Conservation (phyloP, 306 rosid species). For the Castanea crenata region DNA sequence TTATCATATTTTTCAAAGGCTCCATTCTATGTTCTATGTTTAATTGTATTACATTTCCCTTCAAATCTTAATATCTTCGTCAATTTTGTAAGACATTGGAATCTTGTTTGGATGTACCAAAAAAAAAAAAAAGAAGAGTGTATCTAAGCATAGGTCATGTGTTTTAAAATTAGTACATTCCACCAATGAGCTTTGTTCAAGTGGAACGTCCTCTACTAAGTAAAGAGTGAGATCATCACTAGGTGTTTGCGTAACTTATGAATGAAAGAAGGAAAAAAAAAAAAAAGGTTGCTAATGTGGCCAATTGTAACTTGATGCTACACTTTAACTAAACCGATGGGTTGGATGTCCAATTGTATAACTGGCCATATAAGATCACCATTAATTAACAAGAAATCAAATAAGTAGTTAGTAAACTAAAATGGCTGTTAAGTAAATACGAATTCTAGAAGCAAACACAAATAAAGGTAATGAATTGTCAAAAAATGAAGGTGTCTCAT, state of each 20-base stretch:
- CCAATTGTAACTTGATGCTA: background rate
- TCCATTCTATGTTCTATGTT: conserved; percentile 21
- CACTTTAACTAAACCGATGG: no score
- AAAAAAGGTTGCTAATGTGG: background rate
- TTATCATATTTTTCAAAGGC: conserved; percentile 21
- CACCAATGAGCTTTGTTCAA: no score
- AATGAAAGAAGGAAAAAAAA: background rate
- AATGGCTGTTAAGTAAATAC: no score
- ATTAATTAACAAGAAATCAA: no score
- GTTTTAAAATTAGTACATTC: background rate
- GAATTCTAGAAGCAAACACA: no score
- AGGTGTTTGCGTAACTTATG: no score
- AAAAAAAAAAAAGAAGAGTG: background rate
- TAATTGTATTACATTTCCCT: conserved; percentile 12
- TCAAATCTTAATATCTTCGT: conserved; percentile 27
- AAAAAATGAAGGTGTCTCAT: background rate
- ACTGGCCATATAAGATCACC: no score
- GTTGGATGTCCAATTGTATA: no score
- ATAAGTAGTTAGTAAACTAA: background rate
- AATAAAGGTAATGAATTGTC: background rate
- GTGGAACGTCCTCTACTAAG: no score
- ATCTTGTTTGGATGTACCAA: conserved; percentile 13
- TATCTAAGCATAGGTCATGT: background rate
- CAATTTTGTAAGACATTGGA: conserved; percentile 27
- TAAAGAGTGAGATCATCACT: no score